Evolutionary conservation across 805 yeast genomes (phyloP).

Genomic region (Candida nitratophila): DNA sequence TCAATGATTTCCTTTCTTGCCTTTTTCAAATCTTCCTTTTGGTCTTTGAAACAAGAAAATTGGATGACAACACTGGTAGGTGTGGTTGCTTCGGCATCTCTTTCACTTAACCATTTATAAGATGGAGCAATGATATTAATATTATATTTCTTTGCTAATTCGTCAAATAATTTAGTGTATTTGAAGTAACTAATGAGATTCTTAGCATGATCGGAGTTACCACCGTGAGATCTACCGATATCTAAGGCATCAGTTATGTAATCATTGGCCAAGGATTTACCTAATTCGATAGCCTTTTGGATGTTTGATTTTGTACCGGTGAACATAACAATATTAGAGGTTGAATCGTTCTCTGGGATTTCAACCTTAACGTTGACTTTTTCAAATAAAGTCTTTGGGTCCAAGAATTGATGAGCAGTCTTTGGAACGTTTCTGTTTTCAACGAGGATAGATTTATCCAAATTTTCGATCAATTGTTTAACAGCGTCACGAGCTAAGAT

Average conservation of each 20-base stretch:
- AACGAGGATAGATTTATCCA: constrained; percentile 38
- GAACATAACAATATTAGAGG: constrained; percentile 45
- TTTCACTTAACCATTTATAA: constrained; percentile 34
- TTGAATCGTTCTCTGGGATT: constrained; percentile 39
- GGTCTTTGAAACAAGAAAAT: constrained; percentile 46
- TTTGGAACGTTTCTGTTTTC: constrained; percentile 62
- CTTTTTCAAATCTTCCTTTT: constrained; percentile 39
- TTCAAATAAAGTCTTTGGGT: constrained; percentile 43
- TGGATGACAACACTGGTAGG: constrained; percentile 47
- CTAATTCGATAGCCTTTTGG: constrained; percentile 52
- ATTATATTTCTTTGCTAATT: constrained; percentile 32
- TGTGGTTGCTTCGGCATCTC: constrained; percentile 12
- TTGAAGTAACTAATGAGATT: constrained; percentile 62
- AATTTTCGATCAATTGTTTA: constrained; percentile 33
- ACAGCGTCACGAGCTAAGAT: constrained; percentile 47
- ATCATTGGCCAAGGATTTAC: constrained; percentile 53
- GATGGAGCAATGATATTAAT: constrained; percentile 44
- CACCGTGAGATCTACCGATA: constrained; percentile 85
- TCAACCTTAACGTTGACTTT: constrained; percentile 51
- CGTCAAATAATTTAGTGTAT: constrained; percentile 40
- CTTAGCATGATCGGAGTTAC: constrained; percentile 68
- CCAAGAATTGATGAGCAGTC: constrained; percentile 62
- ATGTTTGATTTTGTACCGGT: constrained; percentile 55
- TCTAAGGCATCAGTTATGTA: constrained; percentile 64
- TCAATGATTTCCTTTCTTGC: constrained; percentile 71